Evolutionary conservation across 768 basidiomycete genomes (phyloP).

Genomic region (Mycena vitilis): DNA sequence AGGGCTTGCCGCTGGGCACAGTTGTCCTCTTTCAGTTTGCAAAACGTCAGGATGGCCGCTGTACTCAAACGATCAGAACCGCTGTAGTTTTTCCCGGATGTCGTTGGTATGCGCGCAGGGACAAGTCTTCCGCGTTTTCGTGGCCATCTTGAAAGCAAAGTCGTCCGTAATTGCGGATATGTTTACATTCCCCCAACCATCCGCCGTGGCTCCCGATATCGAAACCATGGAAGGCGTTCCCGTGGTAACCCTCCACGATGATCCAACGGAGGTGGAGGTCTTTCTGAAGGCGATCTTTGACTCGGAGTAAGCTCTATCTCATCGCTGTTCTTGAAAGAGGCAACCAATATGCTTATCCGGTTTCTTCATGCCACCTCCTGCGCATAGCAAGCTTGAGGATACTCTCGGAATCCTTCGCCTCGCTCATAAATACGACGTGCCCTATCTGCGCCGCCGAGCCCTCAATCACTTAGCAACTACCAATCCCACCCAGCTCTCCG

Average conservation of each 20-base stretch:
- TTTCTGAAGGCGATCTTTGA: slow-evolving; percentile 13
- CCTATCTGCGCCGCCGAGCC: slow-evolving; percentile 10
- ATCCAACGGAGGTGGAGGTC: slow-evolving; percentile 3
- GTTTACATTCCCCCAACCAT: background rate
- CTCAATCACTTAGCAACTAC: background rate
- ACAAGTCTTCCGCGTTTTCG: slow-evolving; percentile 3
- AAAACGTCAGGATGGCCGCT: too few relatives aligned
- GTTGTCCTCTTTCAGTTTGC: too few relatives aligned
- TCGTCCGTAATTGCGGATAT: slow-evolving; percentile 11
- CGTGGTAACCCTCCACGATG: slow-evolving; percentile 1
- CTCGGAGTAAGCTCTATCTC: slow-evolving; percentile 1
- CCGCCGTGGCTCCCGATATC: background rate
- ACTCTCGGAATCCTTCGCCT: background rate
- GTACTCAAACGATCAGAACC: too few relatives aligned
- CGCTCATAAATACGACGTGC: slow-evolving; percentile 12
- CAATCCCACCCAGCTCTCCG: background rate
- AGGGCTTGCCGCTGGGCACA: too few relatives aligned
- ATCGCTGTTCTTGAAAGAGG: background rate
- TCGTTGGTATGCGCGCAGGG: slow-evolving; percentile 1
- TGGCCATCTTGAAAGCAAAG: slow-evolving; percentile 5
- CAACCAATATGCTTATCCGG: background rate
- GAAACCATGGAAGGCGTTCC: background rate
- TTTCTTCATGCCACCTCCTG: slow-evolving; percentile 1
- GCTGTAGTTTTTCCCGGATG: background rate
- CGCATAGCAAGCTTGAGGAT: background rate